Evolutionary conservation across 176 grass and related monocot species (phyloP).

Genomic region (Aegilops bicornis): DNA sequence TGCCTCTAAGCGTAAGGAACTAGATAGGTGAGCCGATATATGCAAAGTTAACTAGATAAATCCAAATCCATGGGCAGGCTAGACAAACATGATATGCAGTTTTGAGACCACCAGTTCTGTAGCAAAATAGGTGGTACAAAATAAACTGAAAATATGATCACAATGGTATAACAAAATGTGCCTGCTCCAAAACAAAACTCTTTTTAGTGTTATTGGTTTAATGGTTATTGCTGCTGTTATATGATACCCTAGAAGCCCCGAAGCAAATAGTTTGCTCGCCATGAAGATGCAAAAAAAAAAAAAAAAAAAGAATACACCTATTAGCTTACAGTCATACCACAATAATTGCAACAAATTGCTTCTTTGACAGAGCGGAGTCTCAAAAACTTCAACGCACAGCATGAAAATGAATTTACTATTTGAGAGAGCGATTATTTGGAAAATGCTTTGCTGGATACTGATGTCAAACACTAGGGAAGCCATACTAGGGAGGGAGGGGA

Average conservation of each 20-base stretch:
- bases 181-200: neutral
- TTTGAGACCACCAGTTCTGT: neutral
- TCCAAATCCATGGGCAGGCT: neutral
- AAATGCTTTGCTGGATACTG: neutral
- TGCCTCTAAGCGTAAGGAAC: neutral
- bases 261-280: neutral
- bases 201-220: neutral
- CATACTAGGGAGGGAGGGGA: neutral
- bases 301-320: constrained; percentile 1
- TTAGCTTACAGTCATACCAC: constrained; percentile 11
- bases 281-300: neutral
- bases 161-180: neutral
- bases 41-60: constrained; percentile 5
- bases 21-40: neutral
- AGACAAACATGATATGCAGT: neutral
- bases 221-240: constrained; percentile 8
- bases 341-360: neutral
- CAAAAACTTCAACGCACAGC: neutral
- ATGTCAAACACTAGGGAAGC: neutral
- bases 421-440: neutral
- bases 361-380: neutral
- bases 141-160: neutral
- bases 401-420: constrained; percentile 8
- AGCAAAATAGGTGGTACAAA: constrained; percentile 3
- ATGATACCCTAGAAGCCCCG: neutral